Percentiles rank a stretch among this genome's conserved stretches.
phyloP scores from a whole-genome alignment of 2,329 filamentous ascomycete species.

The Colletotrichum theobromicola region DNA sequence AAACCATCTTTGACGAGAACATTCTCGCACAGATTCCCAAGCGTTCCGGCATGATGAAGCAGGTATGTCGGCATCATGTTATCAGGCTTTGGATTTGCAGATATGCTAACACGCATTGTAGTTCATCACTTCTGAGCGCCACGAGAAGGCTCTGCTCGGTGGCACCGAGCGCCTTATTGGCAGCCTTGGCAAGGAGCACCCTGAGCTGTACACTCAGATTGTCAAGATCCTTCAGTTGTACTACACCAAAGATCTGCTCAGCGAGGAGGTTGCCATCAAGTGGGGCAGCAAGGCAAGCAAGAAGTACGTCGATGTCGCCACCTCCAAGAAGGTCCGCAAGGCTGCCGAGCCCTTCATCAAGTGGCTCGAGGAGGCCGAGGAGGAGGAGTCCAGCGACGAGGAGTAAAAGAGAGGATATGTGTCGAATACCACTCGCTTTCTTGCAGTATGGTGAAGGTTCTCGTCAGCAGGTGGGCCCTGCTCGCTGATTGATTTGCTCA shows the following conservation, averaged over 20 bases:
- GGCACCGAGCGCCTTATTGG: slow-evolving; percentile 92
- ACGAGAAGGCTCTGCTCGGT: slow-evolving; percentile 94
- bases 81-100: background rate
- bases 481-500: background rate
- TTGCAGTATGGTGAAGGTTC: background rate
- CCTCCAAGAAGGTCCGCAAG: slow-evolving; percentile 51
- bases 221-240: slow-evolving; percentile 87
- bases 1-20: slow-evolving; percentile 91
- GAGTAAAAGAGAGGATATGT: slow-evolving; percentile 37
- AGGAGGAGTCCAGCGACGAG: slow-evolving; percentile 70
- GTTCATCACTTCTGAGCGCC: slow-evolving; percentile 88
- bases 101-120: slow-evolving; percentile 39
- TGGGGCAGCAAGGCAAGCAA: slow-evolving; percentile 97
- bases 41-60: slow-evolving; percentile 87
- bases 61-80: slow-evolving; percentile 54
- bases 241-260: slow-evolving; percentile 89
- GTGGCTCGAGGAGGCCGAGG: slow-evolving; percentile 90
- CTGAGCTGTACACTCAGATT: slow-evolving; percentile 76
- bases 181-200: slow-evolving; percentile 72
- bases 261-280: slow-evolving; percentile 85
- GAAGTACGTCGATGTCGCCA: slow-evolving; percentile 71
- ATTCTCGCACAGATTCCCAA: slow-evolving; percentile 86
- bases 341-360: slow-evolving; percentile 91
- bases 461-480: background rate
- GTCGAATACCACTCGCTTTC: background rate